Conservation (phyloP, 352 stramenopile species). For the Phytophthora pinifolia region DNA sequence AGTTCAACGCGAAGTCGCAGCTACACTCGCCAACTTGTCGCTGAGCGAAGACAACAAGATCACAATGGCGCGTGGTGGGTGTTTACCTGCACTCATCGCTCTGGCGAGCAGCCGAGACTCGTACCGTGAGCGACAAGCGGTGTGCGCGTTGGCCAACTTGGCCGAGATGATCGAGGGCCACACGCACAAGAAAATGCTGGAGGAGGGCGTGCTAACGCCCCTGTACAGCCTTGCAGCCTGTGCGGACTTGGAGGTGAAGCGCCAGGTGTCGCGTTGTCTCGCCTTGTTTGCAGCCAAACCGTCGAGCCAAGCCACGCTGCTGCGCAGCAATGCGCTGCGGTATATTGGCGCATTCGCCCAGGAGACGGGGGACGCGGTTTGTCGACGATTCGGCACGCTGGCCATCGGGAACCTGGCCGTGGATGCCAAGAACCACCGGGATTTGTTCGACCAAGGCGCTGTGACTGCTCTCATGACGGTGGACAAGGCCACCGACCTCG, state of each 20-base stretch:
- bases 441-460: conserved; percentile 92
- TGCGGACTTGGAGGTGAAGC: conserved; percentile 87
- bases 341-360: conserved; percentile 89
- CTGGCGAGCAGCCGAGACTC: conserved; percentile 87
- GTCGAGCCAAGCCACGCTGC: conserved; percentile 87
- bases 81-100: conserved; percentile 89
- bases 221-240: conserved; percentile 84
- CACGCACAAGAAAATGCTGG: conserved; percentile 95
- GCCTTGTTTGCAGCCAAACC: conserved; percentile 94
- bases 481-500: conserved; percentile 82
- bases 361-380: conserved; percentile 77
- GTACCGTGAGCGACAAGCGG: conserved; percentile 92
- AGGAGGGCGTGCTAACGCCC: conserved; percentile 90
- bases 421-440: conserved; percentile 83
- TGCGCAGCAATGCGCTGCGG: conserved; percentile 84
- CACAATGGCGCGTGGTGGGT: conserved; percentile 93
- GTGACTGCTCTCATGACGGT: conserved; percentile 90
- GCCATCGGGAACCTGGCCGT: conserved; percentile 93
- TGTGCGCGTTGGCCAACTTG: conserved; percentile 94
- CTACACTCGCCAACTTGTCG: conserved; percentile 94
- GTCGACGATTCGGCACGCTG: conserved; percentile 90
- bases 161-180: conserved; percentile 95
- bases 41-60: conserved; percentile 97
- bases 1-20: conserved; percentile 94
- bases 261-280: conserved; percentile 91